Conservation (phyloP, 371 early-diverging fungal species). For the Zancudomyces culisetae region DNA sequence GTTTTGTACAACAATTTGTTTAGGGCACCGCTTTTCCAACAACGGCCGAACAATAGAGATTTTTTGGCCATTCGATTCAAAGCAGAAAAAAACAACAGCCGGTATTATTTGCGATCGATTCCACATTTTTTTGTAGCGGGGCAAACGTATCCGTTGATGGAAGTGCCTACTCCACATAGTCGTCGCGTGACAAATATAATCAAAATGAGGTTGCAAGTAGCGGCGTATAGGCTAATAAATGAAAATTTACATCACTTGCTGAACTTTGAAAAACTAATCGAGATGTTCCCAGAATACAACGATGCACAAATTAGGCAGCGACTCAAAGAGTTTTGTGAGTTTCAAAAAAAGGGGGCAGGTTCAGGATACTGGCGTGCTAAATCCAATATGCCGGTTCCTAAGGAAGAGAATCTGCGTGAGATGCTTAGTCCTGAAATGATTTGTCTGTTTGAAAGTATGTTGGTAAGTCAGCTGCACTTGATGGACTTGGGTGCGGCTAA, state of each 20-base stretch:
- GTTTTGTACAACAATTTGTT: conserved; percentile 91
- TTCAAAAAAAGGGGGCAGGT: conserved; percentile 74
- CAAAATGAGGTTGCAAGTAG: conserved; percentile 83
- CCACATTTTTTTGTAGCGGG: conserved; percentile 83
- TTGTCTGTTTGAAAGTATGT: conserved; percentile 92
- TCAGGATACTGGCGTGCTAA: conserved; percentile 89
- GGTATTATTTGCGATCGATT: conserved; percentile 57
- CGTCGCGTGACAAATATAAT: conserved; percentile 85
- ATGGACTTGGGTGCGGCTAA: conserved; percentile 76
- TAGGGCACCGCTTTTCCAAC: conserved; percentile 84
- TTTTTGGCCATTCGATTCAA: conserved; percentile 64
- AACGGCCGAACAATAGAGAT: conserved; percentile 35
- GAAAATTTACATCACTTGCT: conserved; percentile 51
- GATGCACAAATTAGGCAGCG: conserved; percentile 73
- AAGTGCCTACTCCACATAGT: conserved; percentile 95
- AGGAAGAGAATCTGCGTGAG: conserved; percentile 87
- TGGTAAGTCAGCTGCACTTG: conserved; percentile 87
- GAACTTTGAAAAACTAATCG: conserved; percentile 51
- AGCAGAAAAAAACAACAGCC: conserved; percentile 48
- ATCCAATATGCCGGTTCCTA: conserved; percentile 54
- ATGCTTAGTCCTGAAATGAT: conserved; percentile 94
- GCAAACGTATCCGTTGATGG: conserved; percentile 90
- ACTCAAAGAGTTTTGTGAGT: conserved; percentile 92
- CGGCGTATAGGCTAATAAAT: conserved; percentile 69
- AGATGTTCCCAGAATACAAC: conserved; percentile 64